Evolutionary conservation across 805 yeast genomes (phyloP), one percentile per base, ranked within the genome.

Genomic region (Clavispora fructus): DNA sequence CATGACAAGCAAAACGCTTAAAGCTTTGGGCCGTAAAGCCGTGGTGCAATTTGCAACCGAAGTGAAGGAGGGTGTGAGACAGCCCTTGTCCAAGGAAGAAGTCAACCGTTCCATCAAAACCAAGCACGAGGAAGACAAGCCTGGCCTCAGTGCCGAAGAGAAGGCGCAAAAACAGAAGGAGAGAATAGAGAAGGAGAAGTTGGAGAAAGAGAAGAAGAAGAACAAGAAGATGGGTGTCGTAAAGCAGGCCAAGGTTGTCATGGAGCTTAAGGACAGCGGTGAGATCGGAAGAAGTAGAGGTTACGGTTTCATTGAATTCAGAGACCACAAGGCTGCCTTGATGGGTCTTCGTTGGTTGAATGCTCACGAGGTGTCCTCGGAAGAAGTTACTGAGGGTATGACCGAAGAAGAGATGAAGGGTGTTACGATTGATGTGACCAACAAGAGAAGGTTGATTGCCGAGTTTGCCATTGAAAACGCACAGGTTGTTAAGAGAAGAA

Each of bases 341-440:
- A 91, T 90, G 97, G 97, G 95, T 2, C 78, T 94, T 46, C 82
- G 99, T 73, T 94, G 97, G 96, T 75, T 94, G 64, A 94, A 94
- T 64, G 96, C 96, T 7, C 97, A 92, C 62, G 84, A 80, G 59
- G 96, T 94, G 7, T 69, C 87, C 0, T 65, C 65, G 30, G 80
- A 75, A 9, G 97, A 91, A 64, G 77, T 89, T 35, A 48, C 76
- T 17, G 87, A 77, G 52, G 91, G 92, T n/a, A 62, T 85, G 47
- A 68, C 72, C 29, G 89, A 82, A 4, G 89, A 85, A 41, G 91
- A 86, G 58, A 69, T 72, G 62, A 80, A 80, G 55, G 41, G 63
- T 8, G 81, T 80, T 2, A 72, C 74, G 44, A 54, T 73, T 25
- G 90, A 83, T 40, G 79, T 79, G 8, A 57, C 73, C 33, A 72